phyloP scores from a whole-genome alignment of 2,329 filamentous ascomycete genomes.

The Sarocladium oryzae region DNA sequence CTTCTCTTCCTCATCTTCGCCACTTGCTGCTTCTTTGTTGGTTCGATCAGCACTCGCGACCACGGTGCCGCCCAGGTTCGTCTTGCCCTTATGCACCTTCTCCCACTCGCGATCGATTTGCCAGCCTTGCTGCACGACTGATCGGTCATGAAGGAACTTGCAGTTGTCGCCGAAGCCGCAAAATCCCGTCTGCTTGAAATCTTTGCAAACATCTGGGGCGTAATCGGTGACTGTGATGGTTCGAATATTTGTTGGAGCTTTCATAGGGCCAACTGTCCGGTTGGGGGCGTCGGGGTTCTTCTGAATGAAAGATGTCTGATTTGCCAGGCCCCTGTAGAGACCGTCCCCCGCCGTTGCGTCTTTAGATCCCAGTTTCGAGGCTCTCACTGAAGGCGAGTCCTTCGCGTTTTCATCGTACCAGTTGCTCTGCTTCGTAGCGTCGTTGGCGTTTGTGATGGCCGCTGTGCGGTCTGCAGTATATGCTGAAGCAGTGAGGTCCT shows the following conservation, averaged over 20 bases:
- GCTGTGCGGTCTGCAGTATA: constrained; percentile 56
- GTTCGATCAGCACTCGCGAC: constrained; percentile 52
- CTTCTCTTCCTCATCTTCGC: constrained; percentile 56
- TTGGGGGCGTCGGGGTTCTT: constrained; percentile 70
- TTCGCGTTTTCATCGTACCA: constrained; percentile 76
- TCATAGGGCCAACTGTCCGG: constrained; percentile 74
- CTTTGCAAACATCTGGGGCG: constrained; percentile 90
- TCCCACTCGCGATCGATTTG: constrained; percentile 95
- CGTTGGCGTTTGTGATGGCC: constrained; percentile 63
- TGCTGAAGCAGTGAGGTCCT: constrained; percentile 43
- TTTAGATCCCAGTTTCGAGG: constrained; percentile 35
- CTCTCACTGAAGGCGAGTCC: constrained; percentile 41
- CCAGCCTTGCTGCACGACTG: constrained; percentile 88
- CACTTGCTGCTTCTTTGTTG: constrained; percentile 24
- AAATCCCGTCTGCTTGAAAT: constrained; percentile 72
- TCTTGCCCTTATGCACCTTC: constrained; percentile 66
- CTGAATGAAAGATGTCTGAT: constrained; percentile 67
- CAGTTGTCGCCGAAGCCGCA: constrained; percentile 57
- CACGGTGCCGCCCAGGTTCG: constrained; percentile 52
- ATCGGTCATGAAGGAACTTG: constrained; percentile 71
- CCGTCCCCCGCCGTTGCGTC: constrained; percentile 44
- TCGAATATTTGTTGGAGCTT: constrained; percentile 81
- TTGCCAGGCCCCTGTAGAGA: constrained; percentile 70
- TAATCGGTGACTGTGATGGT: constrained; percentile 89
- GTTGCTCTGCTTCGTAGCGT: constrained; percentile 82